Evolutionary conservation across 805 yeast genomes (phyloP), one percentile per base, ranked within the genome.

Genomic region (Starmerella gropengiesseri): DNA sequence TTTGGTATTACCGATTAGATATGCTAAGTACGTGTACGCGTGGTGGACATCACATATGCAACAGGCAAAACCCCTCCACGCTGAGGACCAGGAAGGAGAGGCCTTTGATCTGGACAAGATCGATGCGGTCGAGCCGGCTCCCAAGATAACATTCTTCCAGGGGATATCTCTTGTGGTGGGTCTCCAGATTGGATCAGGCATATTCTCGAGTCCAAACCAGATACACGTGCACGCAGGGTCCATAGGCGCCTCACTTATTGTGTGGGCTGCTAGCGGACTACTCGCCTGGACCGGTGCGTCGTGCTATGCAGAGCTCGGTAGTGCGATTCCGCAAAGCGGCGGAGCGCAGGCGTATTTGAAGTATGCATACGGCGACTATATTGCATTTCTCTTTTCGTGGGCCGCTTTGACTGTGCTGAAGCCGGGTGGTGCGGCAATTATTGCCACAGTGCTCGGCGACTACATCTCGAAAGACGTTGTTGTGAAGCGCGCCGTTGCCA

Each of bases 281-380:
- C 52, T 65, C 18, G 68, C 68, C 2, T 66, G 68, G 68, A 62
- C 68, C 2, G 70, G 70, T 2, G 70, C 69, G 0, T 55, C 66
- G 6, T 60, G 66, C 16, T 66, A 57, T 40, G 67, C 68, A 5
- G 70, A 65, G 46, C 52, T 65, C 7, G 70, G 70, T 11, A 51
- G 61, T 21, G 60, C 64, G 3, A 56, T 66, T 16, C 70, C 70
- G 7, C 50, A 56, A 9, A 64, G 62, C 47, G 70, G 70, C 3
- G 65, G 67, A 1, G 58, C 68, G 1, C 65, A 64, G 46, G 65
- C 67, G 7, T 65, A 65, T 39, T 41, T 65, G 34, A 56, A 53
- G 35, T 58, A 58, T 36, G 57, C 62, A 9, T 65, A 53, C 41
- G 67, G 67, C 8, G 60, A 65, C 1, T 44, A 57, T 21, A 58